Evolutionary conservation across 2,329 filamentous ascomycete genomes (phyloP).

Genomic region (Helminthosporium solani): DNA sequence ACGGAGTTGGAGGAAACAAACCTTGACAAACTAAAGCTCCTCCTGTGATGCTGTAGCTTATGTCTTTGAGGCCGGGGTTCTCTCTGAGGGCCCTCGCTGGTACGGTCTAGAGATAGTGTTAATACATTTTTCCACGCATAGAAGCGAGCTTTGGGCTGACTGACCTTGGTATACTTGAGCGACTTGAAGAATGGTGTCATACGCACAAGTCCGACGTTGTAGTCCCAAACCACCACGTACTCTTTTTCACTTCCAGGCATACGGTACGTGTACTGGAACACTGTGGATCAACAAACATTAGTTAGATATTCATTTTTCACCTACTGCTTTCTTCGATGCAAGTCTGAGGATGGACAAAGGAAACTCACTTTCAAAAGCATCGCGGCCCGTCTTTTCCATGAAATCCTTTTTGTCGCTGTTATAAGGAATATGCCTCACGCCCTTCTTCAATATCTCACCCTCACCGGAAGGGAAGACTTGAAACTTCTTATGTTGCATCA

Average conservation of each 20-base stretch:
- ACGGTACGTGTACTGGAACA: slow-evolving; percentile 81
- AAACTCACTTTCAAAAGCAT: slow-evolving; percentile 77
- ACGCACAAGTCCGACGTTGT: slow-evolving; percentile 88
- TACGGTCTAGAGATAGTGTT: slow-evolving; percentile 63
- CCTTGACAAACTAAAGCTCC: slow-evolving; percentile 82
- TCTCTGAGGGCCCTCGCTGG: slow-evolving; percentile 71
- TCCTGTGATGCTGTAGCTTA: slow-evolving; percentile 92
- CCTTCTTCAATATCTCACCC: slow-evolving; percentile 55
- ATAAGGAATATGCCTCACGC: slow-evolving; percentile 75
- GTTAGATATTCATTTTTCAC: background rate
- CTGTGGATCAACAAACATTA: no score
- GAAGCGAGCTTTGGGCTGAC: slow-evolving; percentile 14
- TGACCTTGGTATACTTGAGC: slow-evolving; percentile 81
- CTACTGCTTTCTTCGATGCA: slow-evolving; percentile 12
- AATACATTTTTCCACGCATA: slow-evolving; percentile 1
- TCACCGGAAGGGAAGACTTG: slow-evolving; percentile 60
- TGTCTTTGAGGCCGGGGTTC: slow-evolving; percentile 82
- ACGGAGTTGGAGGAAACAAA: slow-evolving; percentile 9
- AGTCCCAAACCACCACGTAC: slow-evolving; percentile 93
- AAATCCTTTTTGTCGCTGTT: slow-evolving; percentile 93
- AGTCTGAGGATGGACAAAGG: background rate
- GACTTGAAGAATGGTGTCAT: slow-evolving; percentile 96
- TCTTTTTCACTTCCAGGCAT: slow-evolving; percentile 63
- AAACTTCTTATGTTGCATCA: slow-evolving; percentile 62
- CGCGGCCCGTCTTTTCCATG: slow-evolving; percentile 78